phyloP scores from a whole-genome alignment of 257 asterid species.

The Eustoma russellianum region DNA sequence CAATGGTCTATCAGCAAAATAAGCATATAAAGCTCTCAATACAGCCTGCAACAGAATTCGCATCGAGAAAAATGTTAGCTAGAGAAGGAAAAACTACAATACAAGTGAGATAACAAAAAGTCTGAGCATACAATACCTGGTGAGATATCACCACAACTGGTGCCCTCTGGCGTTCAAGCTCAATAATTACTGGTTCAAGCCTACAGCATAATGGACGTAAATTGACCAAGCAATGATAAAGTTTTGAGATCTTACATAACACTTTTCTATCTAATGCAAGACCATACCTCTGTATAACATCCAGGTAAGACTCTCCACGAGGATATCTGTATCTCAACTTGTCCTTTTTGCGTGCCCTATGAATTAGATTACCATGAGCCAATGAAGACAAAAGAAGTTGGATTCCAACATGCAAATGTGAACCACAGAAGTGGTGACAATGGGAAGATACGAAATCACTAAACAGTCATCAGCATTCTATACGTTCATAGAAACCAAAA shows the following conservation, averaged over 20 bases:
- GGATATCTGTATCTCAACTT: conserved; percentile 96
- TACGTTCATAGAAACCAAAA: no score
- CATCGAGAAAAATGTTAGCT: conserved; percentile 11
- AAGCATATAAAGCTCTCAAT: conserved; percentile 93
- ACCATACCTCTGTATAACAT: conserved; percentile 91
- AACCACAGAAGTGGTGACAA: no score
- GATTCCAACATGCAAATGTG: no score
- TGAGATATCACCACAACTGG: conserved; percentile 97
- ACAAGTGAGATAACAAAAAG: conserved; percentile 8
- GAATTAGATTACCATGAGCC: conserved; percentile 12
- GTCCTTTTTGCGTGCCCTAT: conserved; percentile 92
- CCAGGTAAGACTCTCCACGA: conserved; percentile 97
- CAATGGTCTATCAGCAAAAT: conserved; percentile 97
- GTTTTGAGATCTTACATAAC: conserved; percentile 8
- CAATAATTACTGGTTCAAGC: conserved; percentile 96
- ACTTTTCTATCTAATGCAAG: neutral
- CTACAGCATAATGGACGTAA: conserved; percentile 28
- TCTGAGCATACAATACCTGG: conserved; percentile 48
- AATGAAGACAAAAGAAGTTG: neutral
- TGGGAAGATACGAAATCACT: no score
- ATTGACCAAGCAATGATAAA: conserved; percentile 11
- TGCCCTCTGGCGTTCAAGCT: conserved; percentile 96
- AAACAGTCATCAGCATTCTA: no score
- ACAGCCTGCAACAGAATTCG: conserved; percentile 53
- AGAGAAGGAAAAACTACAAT: neutral